phyloP scores from a whole-genome alignment of 1,139 yeast species.

The Pichia norvegensis region DNA sequence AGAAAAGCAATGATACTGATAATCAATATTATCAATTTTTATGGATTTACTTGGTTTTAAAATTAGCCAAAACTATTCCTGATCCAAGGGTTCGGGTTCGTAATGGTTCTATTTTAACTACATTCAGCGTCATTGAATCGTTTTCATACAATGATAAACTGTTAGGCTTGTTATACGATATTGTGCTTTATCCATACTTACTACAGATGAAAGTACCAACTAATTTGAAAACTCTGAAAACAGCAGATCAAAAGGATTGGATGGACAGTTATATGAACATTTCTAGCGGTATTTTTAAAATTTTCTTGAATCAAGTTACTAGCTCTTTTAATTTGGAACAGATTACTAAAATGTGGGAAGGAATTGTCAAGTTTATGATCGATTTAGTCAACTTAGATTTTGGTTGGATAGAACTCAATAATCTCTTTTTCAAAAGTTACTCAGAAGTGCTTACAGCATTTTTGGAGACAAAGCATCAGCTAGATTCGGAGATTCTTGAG shows the following conservation, averaged over 20 bases:
- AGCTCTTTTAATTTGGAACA: not conserved
- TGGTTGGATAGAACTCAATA: constrained; percentile 42
- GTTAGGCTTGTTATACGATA: constrained; percentile 48
- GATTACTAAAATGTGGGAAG: constrained; percentile 39
- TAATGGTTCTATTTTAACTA: constrained; percentile 83
- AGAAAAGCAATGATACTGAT: constrained; percentile 15
- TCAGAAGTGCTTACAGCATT: constrained; percentile 38
- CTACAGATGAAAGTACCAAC: constrained; percentile 24
- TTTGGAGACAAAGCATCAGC: constrained; percentile 2
- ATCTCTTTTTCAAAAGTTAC: constrained; percentile 46
- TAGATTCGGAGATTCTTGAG: constrained; percentile 34
- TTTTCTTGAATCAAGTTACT: constrained; percentile 32
- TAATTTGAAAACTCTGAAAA: not conserved
- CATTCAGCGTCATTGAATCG: constrained; percentile 75
- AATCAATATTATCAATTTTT: constrained; percentile 29
- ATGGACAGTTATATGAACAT: constrained; percentile 51
- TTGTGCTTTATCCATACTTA: constrained; percentile 40
- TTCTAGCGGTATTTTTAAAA: constrained; percentile 49
- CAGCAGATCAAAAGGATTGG: constrained; percentile 34
- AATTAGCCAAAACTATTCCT: constrained; percentile 52
- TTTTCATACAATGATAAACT: constrained; percentile 54
- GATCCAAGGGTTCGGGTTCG: constrained; percentile 74
- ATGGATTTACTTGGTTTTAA: constrained; percentile 59
- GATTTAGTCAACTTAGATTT: constrained; percentile 30
- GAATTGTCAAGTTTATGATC: constrained; percentile 42